Base-by-base conservation (phyloP, 805 yeast species). In the Millerozyma miso region DNA sequence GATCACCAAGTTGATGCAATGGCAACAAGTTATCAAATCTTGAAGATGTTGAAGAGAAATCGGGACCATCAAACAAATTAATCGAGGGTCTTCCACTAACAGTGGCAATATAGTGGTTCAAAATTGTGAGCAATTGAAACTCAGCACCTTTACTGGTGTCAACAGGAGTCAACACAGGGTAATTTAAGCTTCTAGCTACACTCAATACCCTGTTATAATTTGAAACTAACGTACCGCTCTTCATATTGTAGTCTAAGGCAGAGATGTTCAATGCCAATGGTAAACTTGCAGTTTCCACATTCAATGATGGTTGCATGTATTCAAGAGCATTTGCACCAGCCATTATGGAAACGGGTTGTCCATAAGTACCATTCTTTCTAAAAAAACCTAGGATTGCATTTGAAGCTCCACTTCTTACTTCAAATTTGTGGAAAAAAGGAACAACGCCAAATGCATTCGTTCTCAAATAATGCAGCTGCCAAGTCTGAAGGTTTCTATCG, bases 331-430 rank as follows among this genome's bases (percentile, higher is more conserved):
- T 78, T 23, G 88, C 77, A 34, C 90, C 83, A 37, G 83, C 73
- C 32, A 90, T 59, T 40, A 47, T 82, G 71, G 55, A 75, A 47
- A 60, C 53, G 19, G 62, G 74, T 32, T 70, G 68, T 32, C 63
- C 62, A 37, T 55, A 56, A 38, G 67, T 58, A 6, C 65, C 65
- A 41, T 54, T 51, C 38, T 55, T 56, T 35, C 57, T 48, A 41
- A 79, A 62, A 65, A 82, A 90, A 32, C 97, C 97, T 39, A 86
- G 68, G 37, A 91, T 74, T 19, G 86, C 77, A 48, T 80, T 75
- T 37, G 91, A 87, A 26, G 96, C 93, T 54, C 97, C 97, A 2
- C 84, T 70, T 60, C 96, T 80, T 43, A 87, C 77, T 56, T 89
- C 88, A 44, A 83, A 62, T 49, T 76, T 67, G 56, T 79, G 71